Evolutionary conservation across 1,139 yeast genomes (phyloP).

Genomic region (Sugiyamaella japonica): DNA sequence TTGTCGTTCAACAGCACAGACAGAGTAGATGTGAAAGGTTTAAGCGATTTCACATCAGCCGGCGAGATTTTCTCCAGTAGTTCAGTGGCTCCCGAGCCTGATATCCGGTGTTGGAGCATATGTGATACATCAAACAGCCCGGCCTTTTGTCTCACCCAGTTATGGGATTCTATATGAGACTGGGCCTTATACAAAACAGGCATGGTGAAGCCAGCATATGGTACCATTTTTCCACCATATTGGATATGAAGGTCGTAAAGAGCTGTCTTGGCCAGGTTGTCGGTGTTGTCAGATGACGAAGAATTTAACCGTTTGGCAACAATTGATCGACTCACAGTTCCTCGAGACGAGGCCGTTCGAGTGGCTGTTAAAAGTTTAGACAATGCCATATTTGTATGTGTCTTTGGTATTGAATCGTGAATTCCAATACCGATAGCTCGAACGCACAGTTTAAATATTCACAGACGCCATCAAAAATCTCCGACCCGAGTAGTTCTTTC

Average conservation of each 20-base stretch:
- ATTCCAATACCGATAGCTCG: no score
- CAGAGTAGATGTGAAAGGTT: constrained; percentile 64
- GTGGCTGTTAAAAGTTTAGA: neutral
- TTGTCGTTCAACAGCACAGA: constrained; percentile 71
- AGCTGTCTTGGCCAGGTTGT: constrained; percentile 61
- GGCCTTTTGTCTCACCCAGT: constrained; percentile 85
- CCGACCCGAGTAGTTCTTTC: constrained; percentile 5
- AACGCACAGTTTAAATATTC: no score
- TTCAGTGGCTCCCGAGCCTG: constrained; percentile 66
- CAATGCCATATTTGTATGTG: neutral
- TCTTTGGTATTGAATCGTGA: no score
- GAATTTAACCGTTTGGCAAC: constrained; percentile 24
- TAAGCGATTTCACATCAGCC: constrained; percentile 63
- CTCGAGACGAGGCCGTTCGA: neutral
- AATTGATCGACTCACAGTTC: neutral
- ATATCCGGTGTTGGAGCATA: constrained; percentile 85
- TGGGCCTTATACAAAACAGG: constrained; percentile 84
- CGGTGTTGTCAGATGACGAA: constrained; percentile 24
- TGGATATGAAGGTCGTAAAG: constrained; percentile 75
- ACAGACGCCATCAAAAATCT: neutral
- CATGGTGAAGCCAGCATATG: constrained; percentile 93
- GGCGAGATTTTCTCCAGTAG: constrained; percentile 83
- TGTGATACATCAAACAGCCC: constrained; percentile 96
- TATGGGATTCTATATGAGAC: constrained; percentile 87
- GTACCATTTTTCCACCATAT: constrained; percentile 87